Evolutionary conservation across 176 grass and related monocot species (phyloP).

Genomic region (Bothriochloa decipiens): DNA sequence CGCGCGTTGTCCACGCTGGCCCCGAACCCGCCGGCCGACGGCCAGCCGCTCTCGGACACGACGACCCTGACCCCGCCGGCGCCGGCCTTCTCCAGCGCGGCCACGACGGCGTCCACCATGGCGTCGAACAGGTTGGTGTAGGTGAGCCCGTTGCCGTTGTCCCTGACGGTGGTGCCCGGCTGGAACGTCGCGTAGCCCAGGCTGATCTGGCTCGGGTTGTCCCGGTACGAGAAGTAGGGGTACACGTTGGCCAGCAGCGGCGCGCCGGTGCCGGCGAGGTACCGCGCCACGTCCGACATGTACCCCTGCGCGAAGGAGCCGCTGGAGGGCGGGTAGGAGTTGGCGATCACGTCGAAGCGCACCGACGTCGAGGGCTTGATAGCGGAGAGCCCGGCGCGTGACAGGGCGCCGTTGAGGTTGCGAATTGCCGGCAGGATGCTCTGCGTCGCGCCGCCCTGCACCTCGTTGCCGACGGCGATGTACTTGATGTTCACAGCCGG

Average conservation of each 20-base stretch:
- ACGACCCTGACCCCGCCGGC: slow-evolving; percentile 36
- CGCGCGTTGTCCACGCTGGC: slow-evolving; percentile 51
- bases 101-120: slow-evolving; percentile 51
- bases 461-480: slow-evolving; percentile 78
- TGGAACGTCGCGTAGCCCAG: slow-evolving; percentile 57
- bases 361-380: slow-evolving; percentile 71
- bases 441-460: slow-evolving; percentile 29
- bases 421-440: slow-evolving; percentile 69
- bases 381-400: neutral
- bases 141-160: slow-evolving; percentile 25
- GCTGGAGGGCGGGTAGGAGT: slow-evolving; percentile 60
- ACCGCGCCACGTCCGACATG: slow-evolving; percentile 42
- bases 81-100: slow-evolving; percentile 61
- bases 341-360: slow-evolving; percentile 31
- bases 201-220: slow-evolving; percentile 34
- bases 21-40: slow-evolving; percentile 53
- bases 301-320: slow-evolving; percentile 44
- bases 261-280: slow-evolving; percentile 38
- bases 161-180: slow-evolving; percentile 45
- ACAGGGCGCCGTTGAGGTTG: slow-evolving; percentile 50
- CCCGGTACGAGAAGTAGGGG: slow-evolving; percentile 62
- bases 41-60: slow-evolving; percentile 75
- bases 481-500: slow-evolving; percentile 55
- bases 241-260: slow-evolving; percentile 74
- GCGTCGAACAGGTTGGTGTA: slow-evolving; percentile 75